A percentile compares a stretch with the other conserved stretches of the same genome.
These are phyloP conservation scores for Collybia nuda DNA, from an alignment of 768 basidiomycete genomes.

Conservation along the genomic window DNA sequence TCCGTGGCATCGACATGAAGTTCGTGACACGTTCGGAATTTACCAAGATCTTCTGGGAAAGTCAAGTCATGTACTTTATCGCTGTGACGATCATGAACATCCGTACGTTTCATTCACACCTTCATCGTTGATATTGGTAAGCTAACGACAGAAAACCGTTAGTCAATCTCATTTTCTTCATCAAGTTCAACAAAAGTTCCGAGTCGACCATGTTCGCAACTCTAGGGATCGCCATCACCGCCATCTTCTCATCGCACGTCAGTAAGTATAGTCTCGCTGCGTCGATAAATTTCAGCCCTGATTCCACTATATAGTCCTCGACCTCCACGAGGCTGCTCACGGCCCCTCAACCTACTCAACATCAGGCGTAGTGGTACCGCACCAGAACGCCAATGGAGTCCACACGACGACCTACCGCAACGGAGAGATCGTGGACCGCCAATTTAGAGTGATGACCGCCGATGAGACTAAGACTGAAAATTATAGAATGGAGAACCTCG, in stretches of 20 bases:
- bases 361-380: neutral
- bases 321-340: neutral
- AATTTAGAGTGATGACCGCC: slow-evolving; percentile 7
- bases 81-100: slow-evolving; percentile 17
- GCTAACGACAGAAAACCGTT: neutral
- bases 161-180: slow-evolving; percentile 19
- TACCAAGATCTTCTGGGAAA: slow-evolving; percentile 19
- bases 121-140: neutral
- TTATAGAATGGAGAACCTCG: slow-evolving; percentile 13
- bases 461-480: slow-evolving; percentile 11
- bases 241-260: slow-evolving; percentile 16
- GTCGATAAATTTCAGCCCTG: no score
- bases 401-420: slow-evolving; percentile 12
- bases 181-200: slow-evolving; percentile 15
- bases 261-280: slow-evolving; percentile 12
- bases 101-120: slow-evolving; percentile 6
- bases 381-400: slow-evolving; percentile 6
- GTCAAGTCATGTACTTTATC: slow-evolving; percentile 19
- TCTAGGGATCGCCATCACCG: slow-evolving; percentile 18
- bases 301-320: no score
- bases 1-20: slow-evolving; percentile 14
- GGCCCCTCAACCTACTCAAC: slow-evolving; percentile 6
- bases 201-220: slow-evolving; percentile 20
- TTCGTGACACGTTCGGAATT: slow-evolving; percentile 15
- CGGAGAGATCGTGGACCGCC: slow-evolving; percentile 13